phyloP scores from a whole-genome alignment of 108 stramenopile genomes.

The Cyclotella baltica region DNA sequence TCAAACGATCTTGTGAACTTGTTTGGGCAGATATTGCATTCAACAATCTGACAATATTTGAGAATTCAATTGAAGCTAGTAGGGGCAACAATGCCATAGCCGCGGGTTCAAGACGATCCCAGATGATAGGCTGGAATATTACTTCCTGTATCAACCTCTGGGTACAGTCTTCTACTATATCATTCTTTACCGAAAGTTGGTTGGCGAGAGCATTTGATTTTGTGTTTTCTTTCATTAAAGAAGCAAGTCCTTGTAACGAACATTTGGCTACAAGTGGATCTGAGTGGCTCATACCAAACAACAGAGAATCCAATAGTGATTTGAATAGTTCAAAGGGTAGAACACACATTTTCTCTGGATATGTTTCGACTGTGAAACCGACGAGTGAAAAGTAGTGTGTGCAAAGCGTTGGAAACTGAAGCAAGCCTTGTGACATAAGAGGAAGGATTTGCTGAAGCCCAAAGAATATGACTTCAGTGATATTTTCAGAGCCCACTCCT shows the following conservation, averaged over 20 bases:
- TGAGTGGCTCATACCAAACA: constrained; percentile 87
- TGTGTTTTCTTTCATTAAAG: constrained; percentile 70
- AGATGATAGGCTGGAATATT: constrained; percentile 76
- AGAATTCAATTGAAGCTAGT: constrained; percentile 70
- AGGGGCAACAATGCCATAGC: constrained; percentile 66
- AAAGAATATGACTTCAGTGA: constrained; percentile 88
- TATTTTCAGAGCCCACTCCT: constrained; percentile 72
- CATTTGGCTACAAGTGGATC: constrained; percentile 75
- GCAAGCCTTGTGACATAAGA: constrained; percentile 83
- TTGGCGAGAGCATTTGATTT: constrained; percentile 41
- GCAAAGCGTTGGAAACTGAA: constrained; percentile 84
- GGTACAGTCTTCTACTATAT: constrained; percentile 46
- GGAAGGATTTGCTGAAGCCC: constrained; percentile 89
- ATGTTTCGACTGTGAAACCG: constrained; percentile 89
- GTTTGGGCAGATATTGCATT: constrained; percentile 65
- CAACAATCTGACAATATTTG: constrained; percentile 67
- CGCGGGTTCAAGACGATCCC: constrained; percentile 83
- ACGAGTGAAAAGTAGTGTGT: constrained; percentile 81
- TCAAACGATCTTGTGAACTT: constrained; percentile 60
- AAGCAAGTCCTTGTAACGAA: constrained; percentile 77
- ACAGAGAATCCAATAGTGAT: constrained; percentile 77
- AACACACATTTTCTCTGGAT: constrained; percentile 76
- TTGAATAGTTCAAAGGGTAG: constrained; percentile 85
- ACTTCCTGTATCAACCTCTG: constrained; percentile 74
- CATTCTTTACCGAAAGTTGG: constrained; percentile 59